Evolutionary conservation across 1,139 yeast genomes (phyloP).

Genomic region (Pichia sp.): DNA sequence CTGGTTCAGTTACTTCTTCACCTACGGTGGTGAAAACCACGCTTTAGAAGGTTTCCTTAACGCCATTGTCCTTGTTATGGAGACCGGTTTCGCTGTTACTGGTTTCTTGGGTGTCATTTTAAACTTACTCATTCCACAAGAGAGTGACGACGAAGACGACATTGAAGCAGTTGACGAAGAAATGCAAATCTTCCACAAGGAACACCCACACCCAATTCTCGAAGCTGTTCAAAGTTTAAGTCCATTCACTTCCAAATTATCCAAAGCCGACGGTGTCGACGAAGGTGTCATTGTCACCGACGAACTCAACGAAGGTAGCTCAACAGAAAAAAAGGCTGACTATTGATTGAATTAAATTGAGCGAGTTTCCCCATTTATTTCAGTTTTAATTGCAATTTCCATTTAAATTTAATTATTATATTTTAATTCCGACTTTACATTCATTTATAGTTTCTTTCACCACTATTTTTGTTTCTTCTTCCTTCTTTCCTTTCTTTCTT

Average conservation of each 20-base stretch:
- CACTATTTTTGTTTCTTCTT: too few relatives aligned
- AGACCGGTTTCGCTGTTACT: conserved; percentile 82
- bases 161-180: conserved; percentile 31
- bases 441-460: background rate
- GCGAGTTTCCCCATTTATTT: too few relatives aligned
- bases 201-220: conserved; percentile 21
- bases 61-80: conserved; percentile 82
- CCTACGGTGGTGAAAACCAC: conserved; percentile 66
- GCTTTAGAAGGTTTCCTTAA: conserved; percentile 69
- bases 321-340: conserved; percentile 23
- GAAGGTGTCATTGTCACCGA: conserved; percentile 20
- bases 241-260: conserved; percentile 16
- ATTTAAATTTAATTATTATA: too few relatives aligned
- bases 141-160: conserved; percentile 57
- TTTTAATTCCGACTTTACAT: too few relatives aligned
- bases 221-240: conserved; percentile 17
- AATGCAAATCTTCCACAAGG: conserved; percentile 17
- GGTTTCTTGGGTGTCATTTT: conserved; percentile 75
- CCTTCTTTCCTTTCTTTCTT: background rate
- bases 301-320: conserved; percentile 20
- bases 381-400: too few relatives aligned
- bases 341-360: too few relatives aligned
- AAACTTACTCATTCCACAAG: conserved; percentile 72
- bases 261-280: conserved; percentile 8
- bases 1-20: conserved; percentile 78